A percentile compares a stretch with the other conserved stretches of the same genome.
Evolutionary conservation across 768 basidiomycete genomes (phyloP).

Genomic region (Tremella fuciformis): DNA sequence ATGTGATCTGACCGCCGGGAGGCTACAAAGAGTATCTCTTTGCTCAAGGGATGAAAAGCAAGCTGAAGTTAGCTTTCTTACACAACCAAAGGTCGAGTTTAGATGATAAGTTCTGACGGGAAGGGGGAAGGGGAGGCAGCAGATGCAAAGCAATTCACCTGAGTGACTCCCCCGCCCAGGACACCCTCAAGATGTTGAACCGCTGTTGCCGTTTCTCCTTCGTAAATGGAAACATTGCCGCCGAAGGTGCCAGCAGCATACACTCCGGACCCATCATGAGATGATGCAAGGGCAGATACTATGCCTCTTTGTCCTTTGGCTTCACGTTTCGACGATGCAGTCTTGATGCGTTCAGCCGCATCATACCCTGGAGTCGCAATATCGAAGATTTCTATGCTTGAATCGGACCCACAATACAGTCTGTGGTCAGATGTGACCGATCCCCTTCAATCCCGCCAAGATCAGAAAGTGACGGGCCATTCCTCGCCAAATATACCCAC

Average conservation of each 20-base stretch:
- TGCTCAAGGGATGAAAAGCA: conserved; percentile 69
- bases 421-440: conserved; percentile 57
- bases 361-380: conserved; percentile 65
- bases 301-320: conserved; percentile 85
- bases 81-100: not conserved
- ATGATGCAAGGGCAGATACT: conserved; percentile 78
- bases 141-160: conserved; percentile 52
- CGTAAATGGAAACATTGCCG: conserved; percentile 51
- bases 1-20: conserved; percentile 67
- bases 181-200: conserved; percentile 64
- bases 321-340: conserved; percentile 68
- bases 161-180: conserved; percentile 50
- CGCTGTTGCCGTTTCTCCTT: conserved; percentile 60
- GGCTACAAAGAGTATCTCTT: conserved; percentile 72
- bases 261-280: conserved; percentile 61
- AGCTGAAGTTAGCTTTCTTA: conserved; percentile 55
- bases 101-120: not conserved
- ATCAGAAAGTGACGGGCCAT: not conserved
- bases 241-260: conserved; percentile 77
- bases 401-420: conserved; percentile 81
- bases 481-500: conserved; percentile 54
- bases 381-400: conserved; percentile 82
- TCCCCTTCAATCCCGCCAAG: too few relatives aligned
- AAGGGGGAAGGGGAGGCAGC: not conserved
- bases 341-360: conserved; percentile 63